phyloP scores from a whole-genome alignment of 1,284 basidiomycete genomes.

The Puccinia brachypodii region DNA sequence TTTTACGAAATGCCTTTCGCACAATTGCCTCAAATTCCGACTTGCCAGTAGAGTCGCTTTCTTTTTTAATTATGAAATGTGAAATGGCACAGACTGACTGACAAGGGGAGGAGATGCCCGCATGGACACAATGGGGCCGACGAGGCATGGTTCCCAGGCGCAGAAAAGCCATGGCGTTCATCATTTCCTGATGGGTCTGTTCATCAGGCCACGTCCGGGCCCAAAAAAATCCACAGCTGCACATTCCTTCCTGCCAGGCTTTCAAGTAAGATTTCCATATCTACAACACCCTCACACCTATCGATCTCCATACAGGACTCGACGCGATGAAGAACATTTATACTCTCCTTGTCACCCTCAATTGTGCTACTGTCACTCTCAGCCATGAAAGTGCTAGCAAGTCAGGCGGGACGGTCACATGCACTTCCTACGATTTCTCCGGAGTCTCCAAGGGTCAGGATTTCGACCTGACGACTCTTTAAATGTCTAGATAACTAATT shows the following conservation, averaged over 20 bases:
- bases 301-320: neutral
- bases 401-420: neutral
- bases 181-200: neutral
- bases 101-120: too few species aligned
- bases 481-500: neutral
- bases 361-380: neutral
- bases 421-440: constrained; percentile 1
- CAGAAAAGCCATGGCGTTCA: neutral
- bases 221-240: neutral
- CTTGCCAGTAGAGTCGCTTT: too few species aligned
- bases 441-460: neutral
- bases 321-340: constrained; percentile 5
- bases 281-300: neutral
- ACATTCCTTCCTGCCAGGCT: neutral
- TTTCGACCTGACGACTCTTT: neutral
- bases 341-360: neutral
- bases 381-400: neutral
- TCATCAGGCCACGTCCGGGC: neutral
- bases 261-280: neutral
- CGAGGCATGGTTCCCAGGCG: too few species aligned
- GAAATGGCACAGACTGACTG: too few species aligned
- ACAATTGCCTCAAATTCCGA: too few species aligned
- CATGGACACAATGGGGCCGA: too few species aligned
- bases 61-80: too few species aligned
- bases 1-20: too few species aligned